These are phyloP conservation scores for Salisapilia sapeloensis DNA, from an alignment of 352 stramenopile species.

Conservation along the genomic window DNA sequence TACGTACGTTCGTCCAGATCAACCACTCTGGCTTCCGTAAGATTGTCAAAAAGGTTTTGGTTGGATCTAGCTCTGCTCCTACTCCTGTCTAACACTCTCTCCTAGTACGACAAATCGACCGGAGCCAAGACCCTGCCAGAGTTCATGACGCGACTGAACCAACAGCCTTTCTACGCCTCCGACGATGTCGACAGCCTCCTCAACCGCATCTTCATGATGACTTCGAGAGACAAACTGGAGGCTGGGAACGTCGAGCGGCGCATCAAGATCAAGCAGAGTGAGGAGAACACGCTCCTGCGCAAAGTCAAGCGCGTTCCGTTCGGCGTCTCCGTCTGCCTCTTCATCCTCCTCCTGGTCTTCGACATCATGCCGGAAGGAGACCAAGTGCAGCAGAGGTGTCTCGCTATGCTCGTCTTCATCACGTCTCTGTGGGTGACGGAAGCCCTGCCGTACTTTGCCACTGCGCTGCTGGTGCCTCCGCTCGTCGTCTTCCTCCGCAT, in stretches of 20 bases:
- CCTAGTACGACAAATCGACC: conserved; percentile 83
- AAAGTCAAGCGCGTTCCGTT: conserved; percentile 77
- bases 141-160: conserved; percentile 72
- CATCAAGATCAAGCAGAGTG: conserved; percentile 63
- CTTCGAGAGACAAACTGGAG: conserved; percentile 76
- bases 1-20: conserved; percentile 83
- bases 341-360: conserved; percentile 54
- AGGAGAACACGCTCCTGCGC: conserved; percentile 67
- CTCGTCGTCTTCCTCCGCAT: conserved; percentile 82
- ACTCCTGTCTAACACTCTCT: background rate
- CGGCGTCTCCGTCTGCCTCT: conserved; percentile 46
- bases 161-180: conserved; percentile 62
- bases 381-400: conserved; percentile 65
- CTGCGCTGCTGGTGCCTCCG: conserved; percentile 73
- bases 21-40: conserved; percentile 88
- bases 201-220: conserved; percentile 58
- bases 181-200: conserved; percentile 67
- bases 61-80: background rate
- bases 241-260: conserved; percentile 77
- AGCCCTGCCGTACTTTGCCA: conserved; percentile 84
- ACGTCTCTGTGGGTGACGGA: conserved; percentile 85
- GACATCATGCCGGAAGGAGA: conserved; percentile 60
- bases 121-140: conserved; percentile 38
- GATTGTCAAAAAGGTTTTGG: conserved; percentile 82
- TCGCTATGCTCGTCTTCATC: conserved; percentile 83